Base-by-base conservation (phyloP, 1,284 basidiomycete genomes). In the Porogramme epimiltina region DNA sequence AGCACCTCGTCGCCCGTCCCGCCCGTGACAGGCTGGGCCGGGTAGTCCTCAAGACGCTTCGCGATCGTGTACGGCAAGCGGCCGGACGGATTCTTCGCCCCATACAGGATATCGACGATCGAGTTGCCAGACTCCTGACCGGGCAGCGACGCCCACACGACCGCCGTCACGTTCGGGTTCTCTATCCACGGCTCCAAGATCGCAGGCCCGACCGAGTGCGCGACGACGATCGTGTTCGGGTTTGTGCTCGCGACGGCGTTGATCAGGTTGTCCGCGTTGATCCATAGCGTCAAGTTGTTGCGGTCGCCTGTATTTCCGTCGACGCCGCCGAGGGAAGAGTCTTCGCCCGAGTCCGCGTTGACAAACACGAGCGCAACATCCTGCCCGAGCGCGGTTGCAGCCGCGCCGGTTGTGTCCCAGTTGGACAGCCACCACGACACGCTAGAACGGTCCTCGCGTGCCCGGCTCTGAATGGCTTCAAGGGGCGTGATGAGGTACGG, bases 21-120 rank as follows among this genome's bases (percentile, higher is more conserved):
- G 19, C 74, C 77, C 1, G 69, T 73, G n/a, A 79, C 66, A n/a
- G 87, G 71, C 54, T 81, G 76, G 4, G 87, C 74, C 20, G 78
- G 69, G 67, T 93, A 95, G 66, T 95, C 92, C 24, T 69, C 65
- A 0, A 71, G 56, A 19, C 74, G 68, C 73, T 85, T 87, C 44
- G 88, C 90, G 62, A 93, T 92, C 2, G 91, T 91, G 70, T 91
- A 92, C 1, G 91, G 89, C 28, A 95, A 71, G 34, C 85, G 79
- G 4, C 84, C 93, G 87, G 82, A 84, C 0, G 92, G 91, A 67
- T 88, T 93, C 66, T 79, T 82, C 16, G 70, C 73, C 5, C 85
- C 87, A 61, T 84, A 91, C 2, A 91, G 72, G 10, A 91, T 78
- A 62, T 93, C 89, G 1, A 81, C 78, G 23, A 95, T 73, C 1